Evolutionary conservation across 1,284 basidiomycete species (phyloP).

Genomic region (Mycena sp.): DNA sequence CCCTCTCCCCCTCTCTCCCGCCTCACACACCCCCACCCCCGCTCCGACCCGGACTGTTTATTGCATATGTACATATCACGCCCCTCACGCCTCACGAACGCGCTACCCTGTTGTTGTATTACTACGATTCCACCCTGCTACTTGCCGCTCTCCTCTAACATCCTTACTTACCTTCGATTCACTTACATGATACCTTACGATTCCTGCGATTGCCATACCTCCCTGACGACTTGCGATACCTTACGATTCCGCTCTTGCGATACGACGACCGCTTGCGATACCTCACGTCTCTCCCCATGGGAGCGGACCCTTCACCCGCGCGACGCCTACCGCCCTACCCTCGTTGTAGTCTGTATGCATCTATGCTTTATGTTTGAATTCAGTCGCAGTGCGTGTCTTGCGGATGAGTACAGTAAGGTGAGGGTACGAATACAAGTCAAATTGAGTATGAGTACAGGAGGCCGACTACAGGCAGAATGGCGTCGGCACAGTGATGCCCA

Average conservation of each 20-base stretch:
- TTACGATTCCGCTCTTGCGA: conserved; percentile 17
- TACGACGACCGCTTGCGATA: background rate
- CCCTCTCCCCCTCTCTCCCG: background rate
- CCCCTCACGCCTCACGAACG: background rate
- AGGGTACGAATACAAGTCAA: too few species aligned
- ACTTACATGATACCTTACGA: conserved; percentile 9
- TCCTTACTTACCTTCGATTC: conserved; percentile 24
- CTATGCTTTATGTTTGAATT: background rate
- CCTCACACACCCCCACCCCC: background rate
- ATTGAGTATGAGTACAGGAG: too few species aligned
- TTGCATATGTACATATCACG: too few species aligned
- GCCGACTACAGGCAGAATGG: conserved; percentile 41
- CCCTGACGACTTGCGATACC: conserved; percentile 18
- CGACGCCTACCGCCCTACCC: too few species aligned
- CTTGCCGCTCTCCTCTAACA: background rate
- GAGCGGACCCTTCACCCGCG: too few species aligned
- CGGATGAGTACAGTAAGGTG: too few species aligned
- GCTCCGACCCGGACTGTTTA: too few species aligned
- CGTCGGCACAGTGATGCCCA: conserved; percentile 38
- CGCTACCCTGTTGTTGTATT: conserved; percentile 1
- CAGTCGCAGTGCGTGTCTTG: background rate
- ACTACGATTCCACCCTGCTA: background rate
- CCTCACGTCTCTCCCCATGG: background rate
- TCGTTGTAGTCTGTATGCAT: background rate
- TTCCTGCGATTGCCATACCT: conserved; percentile 1